Evolutionary conservation across 164 flowering plant species (phyloP).

Genomic region (Cinnamomum chago): DNA sequence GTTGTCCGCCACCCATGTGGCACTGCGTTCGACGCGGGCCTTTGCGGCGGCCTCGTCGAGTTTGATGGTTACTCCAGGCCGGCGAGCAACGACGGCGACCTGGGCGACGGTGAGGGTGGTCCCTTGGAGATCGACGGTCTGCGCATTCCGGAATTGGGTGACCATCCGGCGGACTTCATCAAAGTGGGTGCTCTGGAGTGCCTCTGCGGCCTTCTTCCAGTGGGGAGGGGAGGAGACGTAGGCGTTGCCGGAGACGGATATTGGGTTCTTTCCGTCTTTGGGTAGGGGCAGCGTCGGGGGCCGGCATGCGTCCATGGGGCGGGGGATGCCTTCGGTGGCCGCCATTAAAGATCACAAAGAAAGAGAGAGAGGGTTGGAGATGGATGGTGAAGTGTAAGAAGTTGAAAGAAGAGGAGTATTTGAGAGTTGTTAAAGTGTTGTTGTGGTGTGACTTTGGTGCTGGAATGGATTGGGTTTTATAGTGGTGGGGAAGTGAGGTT

Average conservation of each 20-base stretch:
- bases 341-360: slow-evolving; percentile 1
- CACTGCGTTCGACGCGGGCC: slow-evolving; percentile 36
- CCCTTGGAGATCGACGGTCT: slow-evolving; percentile 36
- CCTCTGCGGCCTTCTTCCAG: slow-evolving; percentile 47
- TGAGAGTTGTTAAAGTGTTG: background rate
- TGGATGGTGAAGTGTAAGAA: background rate
- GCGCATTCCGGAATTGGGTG: slow-evolving; percentile 24
- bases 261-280: slow-evolving; percentile 12
- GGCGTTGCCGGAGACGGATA: slow-evolving; percentile 10
- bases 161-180: slow-evolving; percentile 47
- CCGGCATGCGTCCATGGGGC: slow-evolving; percentile 11
- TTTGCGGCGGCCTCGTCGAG: slow-evolving; percentile 33
- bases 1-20: slow-evolving; percentile 43
- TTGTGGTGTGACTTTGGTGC: background rate
- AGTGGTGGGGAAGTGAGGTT: background rate
- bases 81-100: slow-evolving; percentile 44
- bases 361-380: background rate
- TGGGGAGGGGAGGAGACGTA: slow-evolving; percentile 18
- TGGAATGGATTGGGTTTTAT: background rate
- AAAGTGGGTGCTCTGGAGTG: slow-evolving; percentile 30
- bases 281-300: slow-evolving; percentile 24
- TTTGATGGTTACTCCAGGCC: slow-evolving; percentile 22
- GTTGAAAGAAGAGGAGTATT: background rate
- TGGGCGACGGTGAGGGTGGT: slow-evolving; percentile 43
- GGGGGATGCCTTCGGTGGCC: background rate